Percentiles rank a stretch among this genome's conserved stretches.
Evolutionary conservation across 169 alveolate genomes (phyloP).

Genomic region (Neospora caninum): DNA sequence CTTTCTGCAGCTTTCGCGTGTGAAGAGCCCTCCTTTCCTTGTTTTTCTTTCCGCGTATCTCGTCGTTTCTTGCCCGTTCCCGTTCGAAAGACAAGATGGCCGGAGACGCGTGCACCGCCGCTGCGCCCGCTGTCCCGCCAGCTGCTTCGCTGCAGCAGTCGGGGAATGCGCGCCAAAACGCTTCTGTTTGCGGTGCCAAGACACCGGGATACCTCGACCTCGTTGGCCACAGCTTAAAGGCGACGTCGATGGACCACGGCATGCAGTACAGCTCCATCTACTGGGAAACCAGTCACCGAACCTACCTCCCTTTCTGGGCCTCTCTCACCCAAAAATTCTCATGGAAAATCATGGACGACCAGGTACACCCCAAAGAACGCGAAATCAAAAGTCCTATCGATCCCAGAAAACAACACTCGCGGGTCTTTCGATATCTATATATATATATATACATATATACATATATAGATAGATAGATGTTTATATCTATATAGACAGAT

Average conservation of each 20-base stretch:
- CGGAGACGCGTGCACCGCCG: neutral
- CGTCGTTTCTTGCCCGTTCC: neutral
- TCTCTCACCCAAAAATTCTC: constrained; percentile 79
- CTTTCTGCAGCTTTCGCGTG: neutral
- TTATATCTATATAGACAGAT: neutral
- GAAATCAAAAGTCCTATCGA: too few species aligned
- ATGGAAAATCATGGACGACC: constrained; percentile 85
- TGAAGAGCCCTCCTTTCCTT: too few species aligned
- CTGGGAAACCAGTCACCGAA: constrained; percentile 91
- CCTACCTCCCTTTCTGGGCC: constrained; percentile 86
- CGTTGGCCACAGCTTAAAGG: constrained; percentile 43
- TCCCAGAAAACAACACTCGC: neutral
- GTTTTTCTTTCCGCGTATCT: neutral
- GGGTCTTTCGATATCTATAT: neutral
- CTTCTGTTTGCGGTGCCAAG: neutral
- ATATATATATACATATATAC: neutral
- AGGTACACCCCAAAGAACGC: constrained; percentile 63
- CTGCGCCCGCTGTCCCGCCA: too few species aligned
- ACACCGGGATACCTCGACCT: constrained; percentile 10
- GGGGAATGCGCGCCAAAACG: neutral
- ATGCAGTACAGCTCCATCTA: constrained; percentile 83
- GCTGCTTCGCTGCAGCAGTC: neutral
- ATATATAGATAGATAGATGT: neutral
- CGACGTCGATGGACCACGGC: constrained; percentile 67
- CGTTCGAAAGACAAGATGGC: neutral